phyloP scores from a whole-genome alignment of 1,139 yeast species.

The Taiozyma sp. region DNA sequence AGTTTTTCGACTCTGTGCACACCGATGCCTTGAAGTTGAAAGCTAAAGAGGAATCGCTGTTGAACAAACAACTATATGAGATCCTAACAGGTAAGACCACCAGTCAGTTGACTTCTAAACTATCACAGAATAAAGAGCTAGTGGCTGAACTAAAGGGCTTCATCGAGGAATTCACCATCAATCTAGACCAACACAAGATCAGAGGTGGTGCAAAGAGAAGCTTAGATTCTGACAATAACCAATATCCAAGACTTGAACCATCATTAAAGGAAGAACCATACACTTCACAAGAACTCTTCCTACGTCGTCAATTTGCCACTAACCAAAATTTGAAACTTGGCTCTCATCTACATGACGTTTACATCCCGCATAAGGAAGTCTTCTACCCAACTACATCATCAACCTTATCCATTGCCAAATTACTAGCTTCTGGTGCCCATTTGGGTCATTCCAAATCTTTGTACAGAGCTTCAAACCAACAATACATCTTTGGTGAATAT shows the following conservation, averaged over 20 bases:
- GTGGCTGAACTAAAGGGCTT: slow-evolving; percentile 14
- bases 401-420: slow-evolving; percentile 57
- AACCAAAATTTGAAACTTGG: slow-evolving; percentile 46
- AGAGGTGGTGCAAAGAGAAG: slow-evolving; percentile 7
- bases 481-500: slow-evolving; percentile 81
- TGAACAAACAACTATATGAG: slow-evolving; percentile 17
- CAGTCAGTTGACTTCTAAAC: slow-evolving; percentile 10
- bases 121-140: slow-evolving; percentile 13
- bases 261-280: slow-evolving; percentile 42
- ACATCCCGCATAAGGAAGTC: slow-evolving; percentile 64
- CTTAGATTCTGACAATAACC: slow-evolving; percentile 7
- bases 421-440: slow-evolving; percentile 92
- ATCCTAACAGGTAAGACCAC: slow-evolving; percentile 19
- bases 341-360: slow-evolving; percentile 55
- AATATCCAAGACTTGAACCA: slow-evolving; percentile 31
- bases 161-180: slow-evolving; percentile 17
- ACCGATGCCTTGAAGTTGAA: slow-evolving; percentile 13
- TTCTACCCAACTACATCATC: slow-evolving; percentile 50
- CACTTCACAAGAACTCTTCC: slow-evolving; percentile 67
- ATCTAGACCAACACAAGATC: slow-evolving; percentile 12
- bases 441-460: slow-evolving; percentile 81
- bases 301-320: slow-evolving; percentile 43
- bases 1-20: slow-evolving; percentile 14
- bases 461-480: slow-evolving; percentile 84
- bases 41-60: slow-evolving; percentile 8